Base-by-base conservation (phyloP, 352 stramenopile genomes). In the Globisporangium cystogenes region DNA sequence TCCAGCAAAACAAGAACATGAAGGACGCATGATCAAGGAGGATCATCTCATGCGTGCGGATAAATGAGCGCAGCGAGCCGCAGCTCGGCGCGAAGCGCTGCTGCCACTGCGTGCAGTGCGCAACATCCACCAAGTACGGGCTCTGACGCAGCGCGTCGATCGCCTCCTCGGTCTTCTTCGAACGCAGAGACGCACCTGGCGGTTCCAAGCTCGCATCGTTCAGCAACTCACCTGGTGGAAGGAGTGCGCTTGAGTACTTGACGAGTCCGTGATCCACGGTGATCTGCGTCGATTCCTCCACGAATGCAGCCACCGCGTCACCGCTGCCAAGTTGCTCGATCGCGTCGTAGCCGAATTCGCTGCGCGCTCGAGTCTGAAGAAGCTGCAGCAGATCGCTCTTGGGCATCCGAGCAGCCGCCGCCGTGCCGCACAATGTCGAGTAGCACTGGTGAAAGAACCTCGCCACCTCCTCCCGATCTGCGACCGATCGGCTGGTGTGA, bases 1-100 rank as follows among this genome's bases (percentile, higher is more conserved):
- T 82, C 60, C 72, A 70, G 67, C 74, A 86, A 56, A 62, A 83
- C 43, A 91, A 64, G 72, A 87, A 82, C 59, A 74, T 65, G 40
- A 81, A 68, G 29, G 46, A 33, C 59, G 64, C 80, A 87, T 87
- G 77, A 87, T 91, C 80, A 85, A 71, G 27, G 50, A 76, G 49
- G 70, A 88, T 87, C 76, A 87, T 82, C 65, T 91, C 81, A 86
- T 91, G 74, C 78, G 77, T 65, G 53, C 72, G 66, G 68, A 91
- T 66, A 75, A 91, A 91, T 39, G 53, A 61, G 55, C 67, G 74
- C 65, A 91, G 58, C 4, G 76, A 45, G 44, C 78, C 81, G 68
- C 77, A 87, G 35, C 72, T 65, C 1, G 70, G 72, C 40, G 65
- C 78, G 70, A 80, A 91, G 18, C 53, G 63, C 58, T 82, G 72